Evolutionary conservation across 495 filamentous ascomycete species (phyloP), one percentile per base, ranked within the genome.

Genomic region (Hypoxylon intermedium): DNA sequence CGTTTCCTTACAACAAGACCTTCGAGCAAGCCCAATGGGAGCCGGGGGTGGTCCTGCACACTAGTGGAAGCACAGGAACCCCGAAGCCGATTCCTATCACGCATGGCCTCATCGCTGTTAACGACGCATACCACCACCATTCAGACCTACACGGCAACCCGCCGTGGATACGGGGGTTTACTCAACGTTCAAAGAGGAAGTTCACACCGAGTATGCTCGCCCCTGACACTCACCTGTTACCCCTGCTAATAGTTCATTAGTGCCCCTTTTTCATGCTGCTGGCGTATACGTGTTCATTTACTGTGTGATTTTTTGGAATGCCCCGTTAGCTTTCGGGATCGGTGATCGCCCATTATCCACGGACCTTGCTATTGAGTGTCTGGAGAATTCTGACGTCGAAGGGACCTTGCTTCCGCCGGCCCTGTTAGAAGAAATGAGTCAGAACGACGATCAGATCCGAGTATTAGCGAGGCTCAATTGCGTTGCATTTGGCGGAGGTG

Each of bases 61-160:
- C 85, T 5, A 86, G 83, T 13, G 85, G 85, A 13, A 83, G 82
- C 31, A 87, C 85, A 2, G 85, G 79, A 1, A 55, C 79, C 9
- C 79, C 85, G 0, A 87, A 86, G 65, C 80, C 80, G 1, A 73
- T 88, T 3, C 58, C 75, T 6, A 64, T 75, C 18, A 76, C 68
- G 1, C 74, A 84, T 5, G 83, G 79, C 19, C 78, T 77, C 56
- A 11, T 83, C 3, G 74, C 73, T 5, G 67, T 79, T 0, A 36
- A 71, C 0, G 84, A 86, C 46, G 50, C 33, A 12, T 67, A 53
- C 23, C 67, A 65, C 5, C 20, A 58, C 21, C 7, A 67, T 0
- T 46, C 46, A 4, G 19, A 47, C 6, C 67, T 65, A 50, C 41
- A 75, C 6, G 77, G 74, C 4, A 49, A 42, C 9, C 49, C 18